These are phyloP conservation scores for Letharia columbiana DNA, from an alignment of 495 filamentous ascomycete species.

Conservation along the genomic window DNA sequence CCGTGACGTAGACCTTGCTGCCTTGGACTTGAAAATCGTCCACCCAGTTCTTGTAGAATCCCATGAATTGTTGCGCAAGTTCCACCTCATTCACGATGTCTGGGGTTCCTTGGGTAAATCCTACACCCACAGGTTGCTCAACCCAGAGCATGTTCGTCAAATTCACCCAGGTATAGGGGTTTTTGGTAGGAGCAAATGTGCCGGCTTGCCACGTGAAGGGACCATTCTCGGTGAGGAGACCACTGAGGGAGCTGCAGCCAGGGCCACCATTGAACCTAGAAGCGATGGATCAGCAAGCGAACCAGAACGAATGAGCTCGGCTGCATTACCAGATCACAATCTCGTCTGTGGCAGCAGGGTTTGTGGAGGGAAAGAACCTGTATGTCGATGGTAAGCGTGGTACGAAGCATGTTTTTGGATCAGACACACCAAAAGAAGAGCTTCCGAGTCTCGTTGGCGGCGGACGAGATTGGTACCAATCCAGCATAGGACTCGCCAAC, in stretches of 20 bases:
- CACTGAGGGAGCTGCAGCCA: slow-evolving; percentile 58
- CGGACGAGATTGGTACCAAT: slow-evolving; percentile 50
- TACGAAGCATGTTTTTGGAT: not conserved
- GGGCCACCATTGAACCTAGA: slow-evolving; percentile 55
- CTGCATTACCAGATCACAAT: slow-evolving; percentile 50
- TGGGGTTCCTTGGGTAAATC: slow-evolving; percentile 48
- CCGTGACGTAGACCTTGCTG: slow-evolving; percentile 53
- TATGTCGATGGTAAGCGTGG: not conserved
- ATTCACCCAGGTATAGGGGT: slow-evolving; percentile 58
- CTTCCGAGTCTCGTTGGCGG: slow-evolving; percentile 36
- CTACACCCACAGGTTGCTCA: slow-evolving; percentile 50
- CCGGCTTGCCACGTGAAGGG: slow-evolving; percentile 55
- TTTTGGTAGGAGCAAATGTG: slow-evolving; percentile 47
- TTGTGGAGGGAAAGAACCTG: slow-evolving; percentile 16
- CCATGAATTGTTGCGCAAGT: slow-evolving; percentile 49
- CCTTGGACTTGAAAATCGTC: slow-evolving; percentile 52
- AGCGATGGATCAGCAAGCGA: not conserved
- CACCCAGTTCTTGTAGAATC: slow-evolving; percentile 58
- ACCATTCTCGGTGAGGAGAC: slow-evolving; percentile 60
- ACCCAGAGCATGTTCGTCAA: slow-evolving; percentile 59
- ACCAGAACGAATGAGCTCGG: not conserved
- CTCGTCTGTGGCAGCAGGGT: slow-evolving; percentile 45
- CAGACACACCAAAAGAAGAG: slow-evolving; percentile 43
- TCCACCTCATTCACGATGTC: slow-evolving; percentile 47
- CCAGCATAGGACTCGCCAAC: slow-evolving; percentile 72